phyloP scores from a whole-genome alignment of 805 yeast species.

The Candida krabiensis region DNA sequence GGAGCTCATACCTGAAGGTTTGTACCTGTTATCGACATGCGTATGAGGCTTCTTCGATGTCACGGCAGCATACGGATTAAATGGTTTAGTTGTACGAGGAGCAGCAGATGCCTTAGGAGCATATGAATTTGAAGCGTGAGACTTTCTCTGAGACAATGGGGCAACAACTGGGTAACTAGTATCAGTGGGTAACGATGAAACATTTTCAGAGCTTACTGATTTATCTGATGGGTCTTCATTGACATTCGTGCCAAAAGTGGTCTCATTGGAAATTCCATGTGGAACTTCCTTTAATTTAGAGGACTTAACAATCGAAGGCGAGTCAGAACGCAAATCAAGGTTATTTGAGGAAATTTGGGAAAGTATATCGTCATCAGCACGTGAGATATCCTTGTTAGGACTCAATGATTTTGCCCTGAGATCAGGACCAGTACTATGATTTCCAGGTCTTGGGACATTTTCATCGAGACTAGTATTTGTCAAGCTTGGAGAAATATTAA shows the following conservation, averaged over 20 bases:
- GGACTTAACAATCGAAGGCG: too few species aligned
- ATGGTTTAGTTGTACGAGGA: conserved; percentile 7
- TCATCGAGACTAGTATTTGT: conserved; percentile 7
- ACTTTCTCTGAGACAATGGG: too few species aligned
- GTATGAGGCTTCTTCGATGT: conserved; percentile 8
- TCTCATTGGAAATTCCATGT: too few species aligned
- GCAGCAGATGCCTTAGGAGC: conserved; percentile 4
- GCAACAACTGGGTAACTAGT: too few species aligned
- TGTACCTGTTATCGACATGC: conserved; percentile 12
- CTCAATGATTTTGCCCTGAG: too few species aligned
- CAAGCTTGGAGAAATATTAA: conserved; percentile 10
- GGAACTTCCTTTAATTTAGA: too few species aligned
- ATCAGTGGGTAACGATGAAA: not conserved
- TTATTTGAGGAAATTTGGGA: too few species aligned
- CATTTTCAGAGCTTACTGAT: too few species aligned
- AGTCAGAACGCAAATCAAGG: too few species aligned
- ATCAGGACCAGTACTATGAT: not conserved
- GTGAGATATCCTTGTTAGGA: not conserved
- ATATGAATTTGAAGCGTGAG: conserved; percentile 6
- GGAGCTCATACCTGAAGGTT: conserved; percentile 6
- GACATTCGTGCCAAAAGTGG: too few species aligned
- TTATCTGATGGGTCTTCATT: too few species aligned
- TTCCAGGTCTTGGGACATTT: not conserved
- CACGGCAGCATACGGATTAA: conserved; percentile 24
- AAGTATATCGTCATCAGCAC: too few species aligned